phyloP scores from a whole-genome alignment of 345 rosid genomes.

The Excoecaria agallocha region DNA sequence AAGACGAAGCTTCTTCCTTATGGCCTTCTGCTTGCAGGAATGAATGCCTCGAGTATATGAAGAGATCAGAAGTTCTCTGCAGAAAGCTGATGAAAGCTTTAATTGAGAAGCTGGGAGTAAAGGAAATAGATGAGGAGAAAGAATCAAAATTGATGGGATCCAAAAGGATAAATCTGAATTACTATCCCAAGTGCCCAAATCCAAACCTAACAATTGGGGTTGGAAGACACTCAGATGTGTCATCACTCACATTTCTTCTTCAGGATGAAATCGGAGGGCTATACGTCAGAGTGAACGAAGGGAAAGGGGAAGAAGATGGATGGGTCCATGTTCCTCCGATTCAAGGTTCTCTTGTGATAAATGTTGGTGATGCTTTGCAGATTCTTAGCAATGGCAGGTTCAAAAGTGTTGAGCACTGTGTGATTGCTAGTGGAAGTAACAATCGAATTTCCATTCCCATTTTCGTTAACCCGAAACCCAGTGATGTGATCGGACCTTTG shows the following conservation, averaged over 20 bases:
- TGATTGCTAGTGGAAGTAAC: conserved; percentile 9
- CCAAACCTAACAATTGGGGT: conserved; percentile 24
- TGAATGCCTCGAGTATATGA: conserved; percentile 45
- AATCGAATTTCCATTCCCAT: conserved; percentile 14
- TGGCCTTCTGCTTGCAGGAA: conserved; percentile 48
- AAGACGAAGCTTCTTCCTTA: conserved; percentile 37
- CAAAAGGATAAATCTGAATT: conserved; percentile 23
- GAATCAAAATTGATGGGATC: conserved; percentile 23
- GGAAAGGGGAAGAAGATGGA: conserved; percentile 10
- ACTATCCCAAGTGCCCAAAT: conserved; percentile 27
- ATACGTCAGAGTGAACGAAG: conserved; percentile 19
- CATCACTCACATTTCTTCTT: conserved; percentile 19
- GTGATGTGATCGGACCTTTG: conserved; percentile 28
- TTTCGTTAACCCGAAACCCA: conserved; percentile 23
- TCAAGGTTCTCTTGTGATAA: conserved; percentile 9
- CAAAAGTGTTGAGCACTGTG: conserved; percentile 13
- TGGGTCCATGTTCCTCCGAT: conserved; percentile 15
- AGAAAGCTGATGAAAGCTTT: conserved; percentile 37
- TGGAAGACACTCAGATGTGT: conserved; percentile 23
- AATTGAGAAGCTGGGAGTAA: conserved; percentile 38
- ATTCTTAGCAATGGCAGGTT: conserved; percentile 6
- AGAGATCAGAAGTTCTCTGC: conserved; percentile 38
- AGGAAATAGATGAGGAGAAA: conserved; percentile 34
- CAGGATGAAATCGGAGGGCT: conserved; percentile 29
- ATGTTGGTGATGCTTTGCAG: conserved; percentile 11